phyloP scores from a whole-genome alignment of 2,329 filamentous ascomycete species.

The Whalleya microplaca region DNA sequence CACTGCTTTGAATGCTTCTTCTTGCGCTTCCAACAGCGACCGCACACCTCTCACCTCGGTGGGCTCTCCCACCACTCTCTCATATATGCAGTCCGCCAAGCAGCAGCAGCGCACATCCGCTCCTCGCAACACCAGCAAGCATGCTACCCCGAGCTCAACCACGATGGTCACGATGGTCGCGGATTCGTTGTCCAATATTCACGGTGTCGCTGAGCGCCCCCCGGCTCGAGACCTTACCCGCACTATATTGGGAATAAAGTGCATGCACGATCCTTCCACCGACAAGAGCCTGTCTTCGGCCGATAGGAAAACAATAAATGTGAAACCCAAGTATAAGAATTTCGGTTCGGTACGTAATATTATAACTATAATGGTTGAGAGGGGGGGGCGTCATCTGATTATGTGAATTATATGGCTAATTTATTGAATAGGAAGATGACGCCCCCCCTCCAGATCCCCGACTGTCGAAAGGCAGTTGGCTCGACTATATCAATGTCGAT shows the following conservation, averaged over 20 bases:
- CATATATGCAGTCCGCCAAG: constrained; percentile 54
- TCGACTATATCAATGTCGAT: constrained; percentile 71
- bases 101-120: constrained; percentile 61
- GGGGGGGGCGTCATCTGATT: constrained; percentile 66
- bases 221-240: constrained; percentile 61
- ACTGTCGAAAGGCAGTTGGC: constrained; percentile 67
- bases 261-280: constrained; percentile 61
- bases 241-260: constrained; percentile 59
- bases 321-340: constrained; percentile 65
- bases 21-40: constrained; percentile 47
- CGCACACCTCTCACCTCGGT: constrained; percentile 55
- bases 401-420: constrained; percentile 61
- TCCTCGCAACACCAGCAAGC: constrained; percentile 48
- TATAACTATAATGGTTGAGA: constrained; percentile 36
- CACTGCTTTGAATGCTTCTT: constrained; percentile 46
- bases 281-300: constrained; percentile 49
- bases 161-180: constrained; percentile 34
- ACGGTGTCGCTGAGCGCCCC: constrained; percentile 45
- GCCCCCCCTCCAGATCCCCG: constrained; percentile 81
- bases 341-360: constrained; percentile 68
- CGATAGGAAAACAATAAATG: constrained; percentile 60
- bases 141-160: constrained; percentile 38
- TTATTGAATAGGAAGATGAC: constrained; percentile 73
- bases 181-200: constrained; percentile 34
- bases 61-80: constrained; percentile 54